A percentile compares a stretch with the other conserved stretches of the same genome.
Conservation (phyloP, 352 stramenopile species). For the Poterioochromonas sp. region DNA sequence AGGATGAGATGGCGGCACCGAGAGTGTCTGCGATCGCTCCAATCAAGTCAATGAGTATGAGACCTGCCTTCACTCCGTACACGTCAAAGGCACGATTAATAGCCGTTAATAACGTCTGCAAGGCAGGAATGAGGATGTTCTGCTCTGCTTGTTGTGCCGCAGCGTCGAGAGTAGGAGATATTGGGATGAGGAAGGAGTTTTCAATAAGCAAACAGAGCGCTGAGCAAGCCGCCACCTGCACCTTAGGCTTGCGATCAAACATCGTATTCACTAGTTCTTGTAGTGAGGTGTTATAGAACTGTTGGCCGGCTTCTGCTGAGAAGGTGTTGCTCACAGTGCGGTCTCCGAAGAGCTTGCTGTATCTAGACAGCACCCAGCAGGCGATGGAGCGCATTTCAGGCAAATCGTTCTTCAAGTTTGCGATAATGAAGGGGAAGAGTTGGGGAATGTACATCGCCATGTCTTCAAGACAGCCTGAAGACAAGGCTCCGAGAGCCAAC, state of each 20-base stretch:
- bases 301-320: not conserved
- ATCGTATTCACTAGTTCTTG: not conserved
- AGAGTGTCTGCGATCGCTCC: conserved; percentile 4
- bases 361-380: conserved; percentile 18
- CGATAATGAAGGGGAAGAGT: not conserved
- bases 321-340: not conserved
- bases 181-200: conserved; percentile 5
- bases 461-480: not conserved
- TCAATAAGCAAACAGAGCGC: conserved; percentile 6
- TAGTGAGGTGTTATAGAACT: not conserved
- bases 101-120: not conserved
- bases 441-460: not conserved
- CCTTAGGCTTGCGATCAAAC: not conserved
- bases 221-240: conserved; percentile 16
- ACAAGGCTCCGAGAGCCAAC: not conserved
- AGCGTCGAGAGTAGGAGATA: not conserved
- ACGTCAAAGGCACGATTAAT: not conserved
- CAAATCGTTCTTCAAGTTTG: not conserved
- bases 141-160: not conserved
- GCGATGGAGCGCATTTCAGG: conserved; percentile 26
- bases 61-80: not conserved
- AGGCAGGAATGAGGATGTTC: not conserved
- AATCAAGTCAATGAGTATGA: conserved; percentile 12
- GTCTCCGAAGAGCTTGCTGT: not conserved
- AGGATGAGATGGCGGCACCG: not conserved